These are phyloP conservation scores for Suillus hirtellus DNA, from an alignment of 768 basidiomycete species.

Conservation along the genomic window DNA sequence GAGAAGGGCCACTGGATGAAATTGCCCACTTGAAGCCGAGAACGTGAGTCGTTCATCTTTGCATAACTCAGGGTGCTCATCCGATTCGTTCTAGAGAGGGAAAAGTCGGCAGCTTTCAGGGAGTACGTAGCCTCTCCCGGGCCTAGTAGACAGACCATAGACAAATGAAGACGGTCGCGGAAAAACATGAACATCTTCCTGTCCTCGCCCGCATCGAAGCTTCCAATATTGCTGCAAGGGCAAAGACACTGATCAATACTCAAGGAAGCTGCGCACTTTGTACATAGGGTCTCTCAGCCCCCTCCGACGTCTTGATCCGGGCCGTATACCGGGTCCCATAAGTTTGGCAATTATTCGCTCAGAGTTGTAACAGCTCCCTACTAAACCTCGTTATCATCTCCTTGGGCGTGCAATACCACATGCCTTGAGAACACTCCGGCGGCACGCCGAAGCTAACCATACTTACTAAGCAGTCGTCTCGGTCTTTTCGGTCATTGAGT, in stretches of 20 bases:
- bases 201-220: not conserved
- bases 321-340: slow-evolving; percentile 52
- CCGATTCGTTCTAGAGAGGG: not conserved
- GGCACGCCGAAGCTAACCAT: slow-evolving; percentile 12
- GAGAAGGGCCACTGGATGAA: not conserved
- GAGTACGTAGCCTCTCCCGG: not conserved
- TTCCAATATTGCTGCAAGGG: not conserved
- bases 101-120: not conserved
- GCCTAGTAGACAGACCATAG: not conserved
- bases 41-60: not conserved
- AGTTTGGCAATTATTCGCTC: slow-evolving; percentile 34
- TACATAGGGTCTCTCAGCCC: slow-evolving; percentile 16
- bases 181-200: not conserved
- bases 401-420: slow-evolving; percentile 47
- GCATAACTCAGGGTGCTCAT: not conserved
- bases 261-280: not conserved
- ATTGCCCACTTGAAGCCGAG: not conserved
- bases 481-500: slow-evolving; percentile 43
- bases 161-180: not conserved
- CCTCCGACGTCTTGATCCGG: slow-evolving; percentile 40
- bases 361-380: slow-evolving; percentile 27
- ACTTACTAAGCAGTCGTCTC: slow-evolving; percentile 13
- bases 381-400: slow-evolving; percentile 25
- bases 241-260: not conserved
- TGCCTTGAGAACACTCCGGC: slow-evolving; percentile 45